Percentiles rank a stretch among this genome's conserved stretches.
Conservation (phyloP, 345 rosid genomes). For the Citrus inodora region DNA sequence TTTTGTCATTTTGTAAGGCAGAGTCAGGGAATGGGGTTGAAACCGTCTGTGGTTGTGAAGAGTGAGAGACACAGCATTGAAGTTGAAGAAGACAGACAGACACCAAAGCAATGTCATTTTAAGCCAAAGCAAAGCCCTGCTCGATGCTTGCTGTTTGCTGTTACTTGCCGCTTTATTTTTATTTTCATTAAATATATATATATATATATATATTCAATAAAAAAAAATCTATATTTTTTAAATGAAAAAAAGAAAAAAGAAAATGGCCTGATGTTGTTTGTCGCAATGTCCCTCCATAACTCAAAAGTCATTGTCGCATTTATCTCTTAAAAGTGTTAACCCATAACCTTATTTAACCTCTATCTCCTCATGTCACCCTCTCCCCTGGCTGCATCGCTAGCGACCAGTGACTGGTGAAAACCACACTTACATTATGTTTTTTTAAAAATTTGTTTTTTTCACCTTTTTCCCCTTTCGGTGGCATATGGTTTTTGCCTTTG, state of each 20-base stretch:
- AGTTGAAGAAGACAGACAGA: background rate
- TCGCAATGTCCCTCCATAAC: background rate
- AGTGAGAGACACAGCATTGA: background rate
- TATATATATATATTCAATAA: background rate
- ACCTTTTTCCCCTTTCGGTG: background rate
- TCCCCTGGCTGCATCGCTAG: background rate
- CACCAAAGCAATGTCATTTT: background rate
- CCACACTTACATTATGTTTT: background rate
- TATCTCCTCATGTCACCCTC: background rate
- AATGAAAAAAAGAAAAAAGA: no score
- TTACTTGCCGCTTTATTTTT: no score
- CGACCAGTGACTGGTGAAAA: background rate
- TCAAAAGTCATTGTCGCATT: conserved; percentile 8
- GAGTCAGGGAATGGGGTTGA: conserved; percentile 6
- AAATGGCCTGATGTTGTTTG: background rate
- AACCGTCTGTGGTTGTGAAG: background rate
- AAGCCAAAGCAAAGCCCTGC: background rate
- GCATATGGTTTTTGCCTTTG: background rate
- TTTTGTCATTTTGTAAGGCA: background rate
- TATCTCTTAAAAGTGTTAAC: background rate
- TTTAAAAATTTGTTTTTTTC: no score
- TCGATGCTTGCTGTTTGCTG: background rate
- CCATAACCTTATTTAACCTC: background rate
- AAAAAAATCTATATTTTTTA: background rate
- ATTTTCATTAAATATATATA: background rate